These are phyloP conservation scores for Spathaspora hagerdaliae DNA, from an alignment of 805 yeast species.

Conservation along the genomic window DNA sequence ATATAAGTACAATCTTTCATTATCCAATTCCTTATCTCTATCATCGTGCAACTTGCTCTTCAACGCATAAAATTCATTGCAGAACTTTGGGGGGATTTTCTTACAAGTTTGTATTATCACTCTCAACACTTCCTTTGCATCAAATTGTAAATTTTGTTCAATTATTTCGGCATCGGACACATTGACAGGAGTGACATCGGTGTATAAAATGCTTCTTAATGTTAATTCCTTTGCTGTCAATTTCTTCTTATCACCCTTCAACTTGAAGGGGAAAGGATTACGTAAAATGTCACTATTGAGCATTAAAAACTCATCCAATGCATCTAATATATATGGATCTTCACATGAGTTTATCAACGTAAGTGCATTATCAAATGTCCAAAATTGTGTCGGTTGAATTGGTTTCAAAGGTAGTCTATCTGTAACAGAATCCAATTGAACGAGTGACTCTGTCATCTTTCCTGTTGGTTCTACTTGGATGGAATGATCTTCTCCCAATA, in stretches of 20 bases:
- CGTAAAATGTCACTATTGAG: slow-evolving; percentile 26
- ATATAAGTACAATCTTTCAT: slow-evolving; percentile 30
- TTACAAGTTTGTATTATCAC: slow-evolving; percentile 38
- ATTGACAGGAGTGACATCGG: slow-evolving; percentile 28
- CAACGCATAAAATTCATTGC: slow-evolving; percentile 9
- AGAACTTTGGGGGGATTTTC: slow-evolving; percentile 30
- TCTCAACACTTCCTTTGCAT: slow-evolving; percentile 46
- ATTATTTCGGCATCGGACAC: slow-evolving; percentile 39
- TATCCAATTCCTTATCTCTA: slow-evolving; percentile 23
- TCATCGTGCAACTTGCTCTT: slow-evolving; percentile 33
- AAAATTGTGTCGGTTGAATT: slow-evolving; percentile 29
- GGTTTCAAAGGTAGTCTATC: slow-evolving; percentile 20
- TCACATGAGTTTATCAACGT: slow-evolving; percentile 25
- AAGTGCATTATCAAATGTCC: slow-evolving; percentile 41
- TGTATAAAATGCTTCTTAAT: slow-evolving; percentile 38
- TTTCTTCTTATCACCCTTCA: neutral
- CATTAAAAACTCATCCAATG: slow-evolving; percentile 37
- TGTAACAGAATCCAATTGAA: slow-evolving; percentile 1
- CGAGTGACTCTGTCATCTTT: neutral
- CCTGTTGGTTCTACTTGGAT: neutral
- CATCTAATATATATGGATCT: slow-evolving; percentile 29
- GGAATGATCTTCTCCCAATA: neutral
- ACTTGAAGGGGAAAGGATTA: slow-evolving; percentile 27
- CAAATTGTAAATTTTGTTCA: slow-evolving; percentile 29
- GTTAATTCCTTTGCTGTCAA: slow-evolving; percentile 22